Conservation (phyloP, 208 protist species). For the Leishmania guyanensis region DNA sequence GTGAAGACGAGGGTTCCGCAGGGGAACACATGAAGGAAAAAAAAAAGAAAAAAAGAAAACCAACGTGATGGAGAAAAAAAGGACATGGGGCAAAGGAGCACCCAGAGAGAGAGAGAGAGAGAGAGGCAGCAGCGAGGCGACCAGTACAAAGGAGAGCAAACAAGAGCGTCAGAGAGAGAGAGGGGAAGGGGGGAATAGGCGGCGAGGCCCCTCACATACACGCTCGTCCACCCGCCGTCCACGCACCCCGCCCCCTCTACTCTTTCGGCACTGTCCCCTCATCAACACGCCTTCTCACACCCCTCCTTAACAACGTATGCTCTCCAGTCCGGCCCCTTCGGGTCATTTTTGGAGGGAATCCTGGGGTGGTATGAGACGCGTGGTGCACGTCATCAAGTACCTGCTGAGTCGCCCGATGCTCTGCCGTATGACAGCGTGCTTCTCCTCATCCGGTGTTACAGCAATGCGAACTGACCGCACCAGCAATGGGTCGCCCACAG, state of each 20-base stretch:
- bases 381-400: conserved; percentile 23
- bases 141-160: neutral
- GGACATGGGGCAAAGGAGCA: neutral
- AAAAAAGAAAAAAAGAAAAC: no score
- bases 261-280: neutral
- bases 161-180: neutral
- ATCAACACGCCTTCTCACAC: neutral
- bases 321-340: neutral
- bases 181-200: neutral
- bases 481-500: neutral
- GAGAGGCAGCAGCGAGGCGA: neutral
- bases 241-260: neutral
- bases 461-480: neutral
- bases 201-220: neutral
- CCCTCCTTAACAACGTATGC: neutral
- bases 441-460: conserved; percentile 9
- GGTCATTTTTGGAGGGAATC: neutral
- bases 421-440: neutral
- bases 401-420: conserved; percentile 40
- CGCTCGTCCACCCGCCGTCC: neutral
- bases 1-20: neutral
- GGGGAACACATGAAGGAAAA: neutral
- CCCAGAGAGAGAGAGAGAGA: neutral
- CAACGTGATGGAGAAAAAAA: neutral
- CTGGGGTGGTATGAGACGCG: neutral